These are phyloP conservation scores for Scheffersomyces illinoinensis DNA, from an alignment of 1,139 yeast species.

Conservation along the genomic window DNA sequence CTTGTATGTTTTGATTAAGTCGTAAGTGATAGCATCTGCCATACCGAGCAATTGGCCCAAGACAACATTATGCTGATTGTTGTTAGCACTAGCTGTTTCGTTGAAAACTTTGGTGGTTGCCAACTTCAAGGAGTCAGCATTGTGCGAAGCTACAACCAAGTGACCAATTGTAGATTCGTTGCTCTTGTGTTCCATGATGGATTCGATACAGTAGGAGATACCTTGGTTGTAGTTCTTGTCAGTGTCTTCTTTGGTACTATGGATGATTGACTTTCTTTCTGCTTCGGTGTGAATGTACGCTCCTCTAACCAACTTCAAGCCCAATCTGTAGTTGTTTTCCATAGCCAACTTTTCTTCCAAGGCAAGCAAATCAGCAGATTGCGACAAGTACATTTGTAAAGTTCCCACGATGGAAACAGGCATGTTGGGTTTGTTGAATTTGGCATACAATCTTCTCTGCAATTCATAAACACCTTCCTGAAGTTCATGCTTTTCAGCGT, in stretches of 20 bases:
- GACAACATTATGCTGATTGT: constrained; percentile 64
- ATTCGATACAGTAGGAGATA: constrained; percentile 60
- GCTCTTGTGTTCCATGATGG: constrained; percentile 49
- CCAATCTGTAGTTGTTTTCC: constrained; percentile 67
- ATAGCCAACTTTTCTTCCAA: constrained; percentile 67
- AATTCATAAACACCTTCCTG: constrained; percentile 91
- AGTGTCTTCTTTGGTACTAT: constrained; percentile 72
- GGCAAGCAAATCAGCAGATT: constrained; percentile 61
- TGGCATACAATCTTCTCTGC: constrained; percentile 78
- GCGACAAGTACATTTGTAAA: constrained; percentile 86
- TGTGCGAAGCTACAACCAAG: constrained; percentile 91
- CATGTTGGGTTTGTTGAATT: constrained; percentile 61
- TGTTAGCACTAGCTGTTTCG: constrained; percentile 21
- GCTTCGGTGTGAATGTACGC: constrained; percentile 94
- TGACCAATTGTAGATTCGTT: constrained; percentile 69
- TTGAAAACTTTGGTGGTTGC: constrained; percentile 59
- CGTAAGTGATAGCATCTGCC: constrained; percentile 89
- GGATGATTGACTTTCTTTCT: constrained; percentile 65
- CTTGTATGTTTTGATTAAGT: constrained; percentile 62
- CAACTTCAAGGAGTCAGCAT: constrained; percentile 71
- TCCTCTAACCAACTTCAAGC: constrained; percentile 94
- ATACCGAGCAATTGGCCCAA: constrained; percentile 92
- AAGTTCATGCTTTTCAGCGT: constrained; percentile 86
- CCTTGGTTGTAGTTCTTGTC: constrained; percentile 77
- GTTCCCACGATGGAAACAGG: constrained; percentile 84